Evolutionary conservation across 495 filamentous ascomycete species (phyloP).

Genomic region (Hyaloscypha hepaticicola): DNA sequence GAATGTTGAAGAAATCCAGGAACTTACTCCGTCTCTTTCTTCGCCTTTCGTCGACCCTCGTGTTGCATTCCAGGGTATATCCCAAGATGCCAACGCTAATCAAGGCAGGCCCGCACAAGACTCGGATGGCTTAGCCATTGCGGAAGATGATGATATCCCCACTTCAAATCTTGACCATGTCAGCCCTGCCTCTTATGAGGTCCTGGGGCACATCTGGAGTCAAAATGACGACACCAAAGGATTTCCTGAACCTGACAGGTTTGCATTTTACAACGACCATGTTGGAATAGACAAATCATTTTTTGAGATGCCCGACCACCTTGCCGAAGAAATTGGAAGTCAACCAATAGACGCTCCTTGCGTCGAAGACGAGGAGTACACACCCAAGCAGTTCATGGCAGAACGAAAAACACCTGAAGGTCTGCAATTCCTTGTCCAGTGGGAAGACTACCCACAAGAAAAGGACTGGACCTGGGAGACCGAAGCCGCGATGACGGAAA

Average conservation of each 20-base stretch:
- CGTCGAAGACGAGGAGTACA: background rate
- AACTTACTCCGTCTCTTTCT: background rate
- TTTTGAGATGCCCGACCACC: background rate
- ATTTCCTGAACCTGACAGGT: no score
- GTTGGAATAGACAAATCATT: background rate
- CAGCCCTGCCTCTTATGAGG: background rate
- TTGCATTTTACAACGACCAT: background rate
- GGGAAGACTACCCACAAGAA: constrained; percentile 16
- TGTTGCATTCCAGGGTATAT: background rate
- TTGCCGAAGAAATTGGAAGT: background rate
- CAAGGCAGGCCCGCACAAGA: background rate
- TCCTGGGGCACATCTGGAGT: no score
- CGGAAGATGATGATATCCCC: background rate
- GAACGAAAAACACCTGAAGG: constrained; percentile 2
- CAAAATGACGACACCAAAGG: no score
- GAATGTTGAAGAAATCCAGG: background rate
- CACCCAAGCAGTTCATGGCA: constrained; percentile 3
- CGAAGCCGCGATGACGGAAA: background rate
- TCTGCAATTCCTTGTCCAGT: constrained; percentile 9
- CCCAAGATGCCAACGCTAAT: background rate
- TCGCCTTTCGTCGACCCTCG: background rate
- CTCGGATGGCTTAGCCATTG: background rate
- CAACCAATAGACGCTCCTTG: background rate
- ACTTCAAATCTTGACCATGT: background rate
- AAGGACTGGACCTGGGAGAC: constrained; percentile 23